Evolutionary conservation across 139 green algal genomes (phyloP).

Genomic region (Coccomyxa sp.): DNA sequence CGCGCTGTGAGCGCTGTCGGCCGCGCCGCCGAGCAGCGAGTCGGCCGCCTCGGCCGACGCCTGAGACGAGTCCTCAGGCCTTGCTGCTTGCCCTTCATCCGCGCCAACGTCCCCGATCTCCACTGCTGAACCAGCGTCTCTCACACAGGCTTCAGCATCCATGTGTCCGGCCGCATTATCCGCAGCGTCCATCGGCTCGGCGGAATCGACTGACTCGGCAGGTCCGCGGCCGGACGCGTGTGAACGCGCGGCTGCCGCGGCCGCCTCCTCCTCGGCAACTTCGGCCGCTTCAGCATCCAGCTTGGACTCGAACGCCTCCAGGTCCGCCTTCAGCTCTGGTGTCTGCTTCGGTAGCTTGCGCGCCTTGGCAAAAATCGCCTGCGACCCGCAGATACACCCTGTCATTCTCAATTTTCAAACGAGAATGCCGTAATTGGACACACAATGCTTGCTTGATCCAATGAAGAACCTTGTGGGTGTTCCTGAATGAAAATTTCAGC

Average conservation of each 20-base stretch:
- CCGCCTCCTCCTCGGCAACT: background rate
- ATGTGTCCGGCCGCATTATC: background rate
- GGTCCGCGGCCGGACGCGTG: background rate
- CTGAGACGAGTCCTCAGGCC: no score
- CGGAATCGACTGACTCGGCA: background rate
- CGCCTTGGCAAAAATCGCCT: constrained; percentile 36
- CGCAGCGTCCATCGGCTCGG: background rate
- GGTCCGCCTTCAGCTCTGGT: constrained; percentile 33
- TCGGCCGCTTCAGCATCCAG: constrained; percentile 3
- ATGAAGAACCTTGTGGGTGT: no score
- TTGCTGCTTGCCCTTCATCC: no score
- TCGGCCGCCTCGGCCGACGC: no score
- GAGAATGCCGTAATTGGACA: background rate
- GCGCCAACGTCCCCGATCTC: no score
- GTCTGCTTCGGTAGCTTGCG: constrained; percentile 37
- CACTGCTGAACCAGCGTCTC: no score
- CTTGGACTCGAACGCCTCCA: constrained; percentile 18
- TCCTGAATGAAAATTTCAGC: background rate
- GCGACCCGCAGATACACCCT: background rate
- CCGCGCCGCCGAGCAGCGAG: no score
- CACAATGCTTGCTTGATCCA: no score
- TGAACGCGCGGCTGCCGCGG: no score
- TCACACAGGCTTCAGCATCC: background rate
- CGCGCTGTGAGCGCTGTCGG: no score
- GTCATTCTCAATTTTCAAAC: background rate